Evolutionary conservation across 495 filamentous ascomycete species (phyloP).

Genomic region (Endocarpon pusillum): DNA sequence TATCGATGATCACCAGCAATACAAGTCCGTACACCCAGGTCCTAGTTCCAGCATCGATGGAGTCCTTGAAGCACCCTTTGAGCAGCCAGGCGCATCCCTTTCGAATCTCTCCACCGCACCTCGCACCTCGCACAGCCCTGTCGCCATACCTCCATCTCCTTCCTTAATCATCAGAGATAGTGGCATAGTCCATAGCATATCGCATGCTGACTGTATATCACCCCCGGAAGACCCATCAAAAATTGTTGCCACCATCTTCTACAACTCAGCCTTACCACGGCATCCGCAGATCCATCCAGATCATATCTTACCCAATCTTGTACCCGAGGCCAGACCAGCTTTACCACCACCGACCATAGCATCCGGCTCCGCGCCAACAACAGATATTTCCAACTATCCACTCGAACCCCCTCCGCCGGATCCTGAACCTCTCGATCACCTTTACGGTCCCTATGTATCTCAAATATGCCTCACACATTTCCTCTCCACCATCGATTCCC

Average conservation of each 20-base stretch:
- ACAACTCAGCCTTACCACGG: conserved; percentile 25
- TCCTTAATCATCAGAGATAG: conserved; percentile 26
- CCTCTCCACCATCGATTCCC: conserved; percentile 54
- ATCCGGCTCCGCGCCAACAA: conserved; percentile 41
- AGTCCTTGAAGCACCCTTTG: neutral
- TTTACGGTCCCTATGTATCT: conserved; percentile 62
- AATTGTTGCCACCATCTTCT: conserved; percentile 30
- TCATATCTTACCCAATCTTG: no score
- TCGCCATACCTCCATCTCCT: conserved; percentile 1
- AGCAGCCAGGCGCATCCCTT: neutral
- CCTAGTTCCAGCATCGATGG: neutral
- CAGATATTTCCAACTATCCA: conserved; percentile 50
- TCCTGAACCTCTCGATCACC: conserved; percentile 53
- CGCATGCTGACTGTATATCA: conserved; percentile 21
- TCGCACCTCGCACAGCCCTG: conserved; percentile 4
- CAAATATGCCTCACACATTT: conserved; percentile 71
- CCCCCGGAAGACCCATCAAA: conserved; percentile 23
- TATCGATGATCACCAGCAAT: conserved; percentile 57
- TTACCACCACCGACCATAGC: conserved; percentile 25
- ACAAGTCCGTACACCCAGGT: conserved; percentile 36
- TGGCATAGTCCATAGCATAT: conserved; percentile 28
- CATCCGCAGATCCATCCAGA: conserved; percentile 29
- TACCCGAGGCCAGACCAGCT: conserved; percentile 10
- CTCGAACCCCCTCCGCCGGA: conserved; percentile 48
- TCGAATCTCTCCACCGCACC: neutral